Evolutionary conservation across 345 rosid genomes (phyloP), one percentile per base, ranked within the genome.

Genomic region (Carallia brachiata): DNA sequence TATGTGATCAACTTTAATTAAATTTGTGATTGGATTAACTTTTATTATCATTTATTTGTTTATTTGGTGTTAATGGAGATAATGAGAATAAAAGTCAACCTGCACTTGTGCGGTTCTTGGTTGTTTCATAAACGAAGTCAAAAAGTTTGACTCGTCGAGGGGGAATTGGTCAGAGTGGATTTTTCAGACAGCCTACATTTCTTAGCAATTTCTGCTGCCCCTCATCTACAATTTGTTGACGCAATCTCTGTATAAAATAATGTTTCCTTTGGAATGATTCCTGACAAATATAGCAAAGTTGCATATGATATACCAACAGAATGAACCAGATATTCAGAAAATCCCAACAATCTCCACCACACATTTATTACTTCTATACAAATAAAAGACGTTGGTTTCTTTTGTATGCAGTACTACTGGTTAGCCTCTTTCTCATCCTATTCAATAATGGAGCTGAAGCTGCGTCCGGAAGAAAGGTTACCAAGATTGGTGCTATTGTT

Each of bases 401-500:
- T 58, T 8, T 63, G n/a, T 27, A 36, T 39, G 63, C 40, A 32
- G 34, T 32, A 32, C 34, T 32, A 19, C 15, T 81, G 57, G 17
- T 69, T 32, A 31, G 54, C 36, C 1, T 36, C 27, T 58, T 69
- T 39, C n/a, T 65, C 32, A 0, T 72, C 19, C 37, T 76, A 30
- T 32, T 52, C 40, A 36, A n/a, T 36, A 36, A 27, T 73, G 87
- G 80, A 66, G 67, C 52, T 47, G 70, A 70, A 40, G 61, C 74
- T n/a, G 13, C 48, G 28, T 52, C 34, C 10, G 31, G 3, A 9
- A 8, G 31, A 57, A 61, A 28, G 61, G 9, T 68, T 23, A 67
- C 68, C 6, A 71, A 82, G 61, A 74, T 85, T 36, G 88, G 89
- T 7, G 87, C 78, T 40, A 73, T 85, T 73, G 66, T 85, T 63